Evolutionary conservation across 78 protist species (phyloP).

Genomic region (Blattamonas nauphoetae): DNA sequence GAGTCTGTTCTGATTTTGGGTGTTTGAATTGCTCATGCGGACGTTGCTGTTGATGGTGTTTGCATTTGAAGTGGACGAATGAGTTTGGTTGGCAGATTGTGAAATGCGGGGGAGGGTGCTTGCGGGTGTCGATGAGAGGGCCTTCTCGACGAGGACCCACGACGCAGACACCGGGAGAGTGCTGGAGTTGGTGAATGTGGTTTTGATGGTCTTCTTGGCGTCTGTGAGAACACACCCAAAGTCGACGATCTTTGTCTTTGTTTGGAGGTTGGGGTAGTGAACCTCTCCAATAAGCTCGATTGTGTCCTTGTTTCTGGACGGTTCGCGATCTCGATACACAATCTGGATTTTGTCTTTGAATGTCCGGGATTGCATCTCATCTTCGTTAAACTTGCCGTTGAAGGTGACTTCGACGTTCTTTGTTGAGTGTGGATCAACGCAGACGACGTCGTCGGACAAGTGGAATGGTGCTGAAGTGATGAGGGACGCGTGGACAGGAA

Average conservation of each 20-base stretch:
- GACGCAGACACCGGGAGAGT: not conserved
- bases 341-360: not conserved
- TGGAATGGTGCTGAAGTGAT: slow-evolving; percentile 28
- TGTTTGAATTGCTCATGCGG: not conserved
- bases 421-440: slow-evolving; percentile 17
- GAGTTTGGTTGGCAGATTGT: not conserved
- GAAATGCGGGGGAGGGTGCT: not conserved
- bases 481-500: slow-evolving; percentile 31
- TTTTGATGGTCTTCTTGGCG: not conserved
- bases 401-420: slow-evolving; percentile 9
- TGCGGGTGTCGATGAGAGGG: not conserved
- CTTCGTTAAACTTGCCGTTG: slow-evolving; percentile 20
- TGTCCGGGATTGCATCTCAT: slow-evolving; percentile 14
- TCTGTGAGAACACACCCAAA: slow-evolving; percentile 38
- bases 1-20: not conserved
- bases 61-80: not conserved
- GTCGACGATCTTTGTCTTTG: not conserved
- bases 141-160: slow-evolving; percentile 40
- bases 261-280: slow-evolving; percentile 44
- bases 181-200: slow-evolving; percentile 31
- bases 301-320: slow-evolving; percentile 39
- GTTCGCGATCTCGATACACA: slow-evolving; percentile 35
- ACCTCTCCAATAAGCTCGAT: slow-evolving; percentile 34
- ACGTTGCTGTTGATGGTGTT: not conserved
- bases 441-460: slow-evolving; percentile 18